These are phyloP conservation scores for Solanum hybrid DNA, from an alignment of 305 asterid genomes.

Conservation along the genomic window DNA sequence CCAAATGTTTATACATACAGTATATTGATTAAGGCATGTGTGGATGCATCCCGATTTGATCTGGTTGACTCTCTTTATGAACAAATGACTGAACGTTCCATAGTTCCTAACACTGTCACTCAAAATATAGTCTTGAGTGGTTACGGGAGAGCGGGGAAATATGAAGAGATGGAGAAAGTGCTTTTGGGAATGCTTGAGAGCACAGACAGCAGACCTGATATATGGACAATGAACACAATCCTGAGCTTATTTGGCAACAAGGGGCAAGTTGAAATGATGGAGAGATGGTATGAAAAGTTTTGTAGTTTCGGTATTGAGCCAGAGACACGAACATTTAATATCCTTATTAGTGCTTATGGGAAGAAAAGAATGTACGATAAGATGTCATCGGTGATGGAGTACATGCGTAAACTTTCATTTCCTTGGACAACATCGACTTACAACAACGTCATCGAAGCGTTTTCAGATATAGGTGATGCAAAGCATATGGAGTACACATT, in stretches of 20 bases:
- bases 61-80: constrained; percentile 65
- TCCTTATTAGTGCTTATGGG: constrained; percentile 85
- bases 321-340: constrained; percentile 79
- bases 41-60: constrained; percentile 56
- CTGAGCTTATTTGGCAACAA: constrained; percentile 71
- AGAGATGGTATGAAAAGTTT: constrained; percentile 84
- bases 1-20: constrained; percentile 87
- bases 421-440: constrained; percentile 93
- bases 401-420: constrained; percentile 79
- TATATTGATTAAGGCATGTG: constrained; percentile 79
- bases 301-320: constrained; percentile 78
- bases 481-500: constrained; percentile 77
- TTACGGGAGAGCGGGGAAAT: constrained; percentile 49
- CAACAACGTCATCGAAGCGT: constrained; percentile 85
- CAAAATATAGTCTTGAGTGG: constrained; percentile 82
- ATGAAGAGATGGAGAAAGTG: constrained; percentile 73
- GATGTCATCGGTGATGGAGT: constrained; percentile 94
- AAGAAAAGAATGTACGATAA: constrained; percentile 79
- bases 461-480: constrained; percentile 76
- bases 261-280: constrained; percentile 88
- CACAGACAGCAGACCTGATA: constrained; percentile 53
- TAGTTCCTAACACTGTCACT: constrained; percentile 82
- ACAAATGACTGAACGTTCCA: constrained; percentile 54
- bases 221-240: constrained; percentile 91
- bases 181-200: constrained; percentile 63